A percentile compares a stretch with the other conserved stretches of the same genome.
These are phyloP conservation scores for Metschnikowia koreensis DNA, from an alignment of 805 yeast species.

Conservation along the genomic window DNA sequence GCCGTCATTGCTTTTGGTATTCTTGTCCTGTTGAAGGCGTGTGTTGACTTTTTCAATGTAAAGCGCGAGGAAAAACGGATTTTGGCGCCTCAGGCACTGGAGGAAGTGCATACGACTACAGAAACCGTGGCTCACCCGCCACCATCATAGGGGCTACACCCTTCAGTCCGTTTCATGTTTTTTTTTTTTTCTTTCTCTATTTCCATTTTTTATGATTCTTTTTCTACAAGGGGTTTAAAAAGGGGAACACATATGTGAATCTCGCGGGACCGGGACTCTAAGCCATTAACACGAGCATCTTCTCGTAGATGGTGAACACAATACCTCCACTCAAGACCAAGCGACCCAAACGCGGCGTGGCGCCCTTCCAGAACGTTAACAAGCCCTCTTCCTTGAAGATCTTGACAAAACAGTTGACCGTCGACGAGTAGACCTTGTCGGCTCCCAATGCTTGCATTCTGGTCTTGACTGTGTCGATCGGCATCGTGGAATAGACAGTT, in stretches of 20 bases:
- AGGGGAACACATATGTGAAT: neutral
- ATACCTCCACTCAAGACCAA: constrained; percentile 93
- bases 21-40: constrained; percentile 60
- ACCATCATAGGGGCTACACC: neutral
- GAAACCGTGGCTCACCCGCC: constrained; percentile 11
- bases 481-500: constrained; percentile 93
- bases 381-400: constrained; percentile 87
- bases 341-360: constrained; percentile 94
- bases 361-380: constrained; percentile 94
- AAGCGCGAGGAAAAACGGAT: constrained; percentile 70
- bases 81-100: constrained; percentile 38
- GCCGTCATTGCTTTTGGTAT: constrained; percentile 67
- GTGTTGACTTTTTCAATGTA: constrained; percentile 73
- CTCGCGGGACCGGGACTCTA: constrained; percentile 12
- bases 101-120: constrained; percentile 14
- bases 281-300: constrained; percentile 63
- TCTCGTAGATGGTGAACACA: constrained; percentile 93
- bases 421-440: constrained; percentile 63
- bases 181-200: neutral
- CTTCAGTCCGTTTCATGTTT: neutral
- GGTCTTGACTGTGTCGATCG: constrained; percentile 92
- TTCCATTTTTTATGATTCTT: too few species aligned
- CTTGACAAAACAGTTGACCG: constrained; percentile 76
- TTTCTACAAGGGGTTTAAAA: too few species aligned
- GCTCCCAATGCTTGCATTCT: constrained; percentile 95